These are phyloP conservation scores for Trametes punicea DNA, from an alignment of 768 basidiomycete genomes.

Conservation along the genomic window DNA sequence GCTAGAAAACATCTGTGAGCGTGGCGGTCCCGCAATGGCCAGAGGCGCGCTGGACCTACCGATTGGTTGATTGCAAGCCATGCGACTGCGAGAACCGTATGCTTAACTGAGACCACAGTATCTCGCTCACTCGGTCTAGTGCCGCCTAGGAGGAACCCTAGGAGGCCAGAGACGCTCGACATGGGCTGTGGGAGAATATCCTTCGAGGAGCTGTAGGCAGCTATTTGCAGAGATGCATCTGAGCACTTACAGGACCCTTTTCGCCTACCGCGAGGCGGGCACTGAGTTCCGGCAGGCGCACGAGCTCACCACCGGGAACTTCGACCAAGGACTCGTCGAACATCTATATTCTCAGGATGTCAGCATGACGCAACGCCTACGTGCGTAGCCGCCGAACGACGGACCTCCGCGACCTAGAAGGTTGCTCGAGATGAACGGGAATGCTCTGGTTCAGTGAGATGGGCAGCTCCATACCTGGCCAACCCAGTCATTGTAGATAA, in stretches of 20 bases:
- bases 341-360: constrained; percentile 40
- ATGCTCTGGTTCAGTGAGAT: constrained; percentile 9
- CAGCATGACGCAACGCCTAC: constrained; percentile 1
- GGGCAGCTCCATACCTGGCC: constrained; percentile 59
- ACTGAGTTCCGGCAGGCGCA: constrained; percentile 73
- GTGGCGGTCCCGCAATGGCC: too few relatives aligned
- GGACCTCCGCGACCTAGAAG: constrained; percentile 70
- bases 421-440: constrained; percentile 7
- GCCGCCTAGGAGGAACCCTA: constrained; percentile 44
- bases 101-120: constrained; percentile 68
- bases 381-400: background rate
- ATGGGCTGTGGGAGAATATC: constrained; percentile 62
- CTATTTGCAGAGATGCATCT: background rate
- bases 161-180: constrained; percentile 42
- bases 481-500: constrained; percentile 81
- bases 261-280: constrained; percentile 75
- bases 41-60: constrained; percentile 46
- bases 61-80: constrained; percentile 90
- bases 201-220: constrained; percentile 34
- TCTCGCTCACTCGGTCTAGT: constrained; percentile 45
- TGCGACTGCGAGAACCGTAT: constrained; percentile 73
- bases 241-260: constrained; percentile 56
- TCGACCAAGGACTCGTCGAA: constrained; percentile 82
- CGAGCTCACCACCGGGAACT: constrained; percentile 57
- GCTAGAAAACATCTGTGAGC: constrained; percentile 41